Evolutionary conservation across 108 stramenopile species (phyloP).

Genomic region (Asterionellopsis glacialis): DNA sequence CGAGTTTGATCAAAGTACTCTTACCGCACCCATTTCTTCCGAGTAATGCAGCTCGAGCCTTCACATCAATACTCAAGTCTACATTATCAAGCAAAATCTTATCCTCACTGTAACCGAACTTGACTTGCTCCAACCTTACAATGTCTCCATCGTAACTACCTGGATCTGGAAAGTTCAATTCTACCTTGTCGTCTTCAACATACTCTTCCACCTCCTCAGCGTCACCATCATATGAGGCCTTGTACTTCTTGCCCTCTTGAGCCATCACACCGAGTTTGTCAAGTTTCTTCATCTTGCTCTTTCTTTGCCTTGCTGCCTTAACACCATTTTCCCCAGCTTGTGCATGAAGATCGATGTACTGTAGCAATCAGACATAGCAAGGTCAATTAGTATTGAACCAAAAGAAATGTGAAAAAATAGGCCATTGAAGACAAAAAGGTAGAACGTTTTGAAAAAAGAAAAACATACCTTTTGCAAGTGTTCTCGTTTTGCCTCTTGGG

Average conservation of each 20-base stretch:
- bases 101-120: slow-evolving; percentile 75
- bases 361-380: too few species aligned
- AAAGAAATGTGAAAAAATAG: too few species aligned
- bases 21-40: slow-evolving; percentile 67
- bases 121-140: slow-evolving; percentile 71
- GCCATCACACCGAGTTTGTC: slow-evolving; percentile 64
- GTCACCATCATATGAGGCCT: slow-evolving; percentile 52
- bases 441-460: too few species aligned
- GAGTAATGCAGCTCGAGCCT: slow-evolving; percentile 44
- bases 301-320: slow-evolving; percentile 58
- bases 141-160: slow-evolving; percentile 66
- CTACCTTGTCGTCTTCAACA: slow-evolving; percentile 70
- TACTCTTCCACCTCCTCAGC: slow-evolving; percentile 75
- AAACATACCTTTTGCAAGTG: slow-evolving; percentile 46
- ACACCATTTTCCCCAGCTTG: slow-evolving; percentile 66
- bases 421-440: too few species aligned
- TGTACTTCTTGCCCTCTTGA: slow-evolving; percentile 56
- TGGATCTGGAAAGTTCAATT: slow-evolving; percentile 78
- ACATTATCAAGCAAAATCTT: slow-evolving; percentile 47
- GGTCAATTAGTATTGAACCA: too few species aligned
- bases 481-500: slow-evolving; percentile 66
- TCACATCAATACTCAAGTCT: slow-evolving; percentile 49
- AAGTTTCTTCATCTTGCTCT: slow-evolving; percentile 70
- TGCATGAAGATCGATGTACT: slow-evolving; percentile 68
- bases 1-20: slow-evolving; percentile 81